Evolutionary conservation across 192 early-diverging fungal species (phyloP), one percentile per base, ranked within the genome.

Genomic region (Entomortierella beljakovae): DNA sequence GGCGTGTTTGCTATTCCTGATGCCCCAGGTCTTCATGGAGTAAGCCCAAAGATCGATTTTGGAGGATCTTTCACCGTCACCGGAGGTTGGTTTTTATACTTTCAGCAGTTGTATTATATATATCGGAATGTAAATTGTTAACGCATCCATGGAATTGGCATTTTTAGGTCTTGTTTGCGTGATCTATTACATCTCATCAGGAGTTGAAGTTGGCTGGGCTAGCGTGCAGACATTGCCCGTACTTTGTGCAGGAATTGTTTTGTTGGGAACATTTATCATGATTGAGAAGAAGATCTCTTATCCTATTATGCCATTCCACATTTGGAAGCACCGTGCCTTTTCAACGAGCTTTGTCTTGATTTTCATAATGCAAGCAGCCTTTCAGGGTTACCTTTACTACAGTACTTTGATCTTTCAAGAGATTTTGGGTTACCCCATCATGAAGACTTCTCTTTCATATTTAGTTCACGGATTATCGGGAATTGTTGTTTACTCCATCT

Each of bases 381-480:
- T 87, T 68, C 68, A 72, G 25, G 76, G 79, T 1, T 87, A 72
- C 58, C 59, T 84, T 1, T 87, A 87, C 57, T 80, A 70, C 34
- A 64, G 72, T 6, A 87, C 85, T 4, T 54, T 87, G 57, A 84
- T 79, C 62, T 87, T 87, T 68, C 83, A 87, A 61, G 81, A 87
- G 16, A 64, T 82, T 10, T 33, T 73, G 23, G 70, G 73, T 23
- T 87, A 84, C 56, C 20, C 40, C 46, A 81, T 83, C 43, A 56
- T 84, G 52, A 63, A 72, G 15, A 79, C 83, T 1, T 83, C 85
- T 2, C 56, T 87, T 6, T 84, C 81, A 1, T 87, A 68, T 56
- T 68, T 87, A 0, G 81, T 80, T 16, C 68, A 79, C 34, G 85
- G 85, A 9, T 33, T 87, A 43, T 76, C 70, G 0, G 64, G 59